Conservation (phyloP, 148 eudicot species). For the Rhododendron simsii region DNA sequence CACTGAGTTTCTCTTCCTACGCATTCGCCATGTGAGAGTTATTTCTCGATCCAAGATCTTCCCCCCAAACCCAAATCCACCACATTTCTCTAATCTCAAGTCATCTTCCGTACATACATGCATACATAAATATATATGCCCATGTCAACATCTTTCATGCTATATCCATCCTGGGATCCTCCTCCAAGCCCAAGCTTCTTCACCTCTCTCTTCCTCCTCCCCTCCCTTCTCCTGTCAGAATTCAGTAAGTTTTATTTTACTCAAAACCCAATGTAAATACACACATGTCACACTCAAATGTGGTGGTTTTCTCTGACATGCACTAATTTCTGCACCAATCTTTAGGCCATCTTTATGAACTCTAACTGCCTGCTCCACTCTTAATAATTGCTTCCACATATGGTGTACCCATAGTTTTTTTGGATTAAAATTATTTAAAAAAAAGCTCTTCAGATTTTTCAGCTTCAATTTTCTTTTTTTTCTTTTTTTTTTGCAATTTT, state of each 20-base stretch:
- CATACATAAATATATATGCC: neutral
- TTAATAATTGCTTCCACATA: neutral
- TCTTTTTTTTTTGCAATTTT: neutral
- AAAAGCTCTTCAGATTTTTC: neutral
- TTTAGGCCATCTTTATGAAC: neutral
- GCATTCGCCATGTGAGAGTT: constrained; percentile 45
- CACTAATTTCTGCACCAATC: neutral
- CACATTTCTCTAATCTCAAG: neutral
- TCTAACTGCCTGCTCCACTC: constrained; percentile 5
- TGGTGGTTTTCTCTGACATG: neutral
- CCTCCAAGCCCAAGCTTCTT: neutral
- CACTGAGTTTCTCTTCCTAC: constrained; percentile 17
- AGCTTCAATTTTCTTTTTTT: neutral
- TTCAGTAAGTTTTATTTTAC: constrained; percentile 12
- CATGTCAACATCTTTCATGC: constrained; percentile 1
- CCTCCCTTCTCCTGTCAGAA: constrained; percentile 12
- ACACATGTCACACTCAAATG: neutral
- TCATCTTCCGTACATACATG: neutral
- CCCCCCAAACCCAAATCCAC: neutral
- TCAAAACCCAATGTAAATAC: neutral
- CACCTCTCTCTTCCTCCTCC: neutral
- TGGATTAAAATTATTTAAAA: too few relatives aligned
- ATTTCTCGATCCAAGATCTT: constrained; percentile 32
- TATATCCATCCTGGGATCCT: neutral
- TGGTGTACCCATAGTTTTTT: too few relatives aligned